These are phyloP conservation scores for Microdochium paspali DNA, from an alignment of 2,329 filamentous ascomycete species.

Conservation along the genomic window DNA sequence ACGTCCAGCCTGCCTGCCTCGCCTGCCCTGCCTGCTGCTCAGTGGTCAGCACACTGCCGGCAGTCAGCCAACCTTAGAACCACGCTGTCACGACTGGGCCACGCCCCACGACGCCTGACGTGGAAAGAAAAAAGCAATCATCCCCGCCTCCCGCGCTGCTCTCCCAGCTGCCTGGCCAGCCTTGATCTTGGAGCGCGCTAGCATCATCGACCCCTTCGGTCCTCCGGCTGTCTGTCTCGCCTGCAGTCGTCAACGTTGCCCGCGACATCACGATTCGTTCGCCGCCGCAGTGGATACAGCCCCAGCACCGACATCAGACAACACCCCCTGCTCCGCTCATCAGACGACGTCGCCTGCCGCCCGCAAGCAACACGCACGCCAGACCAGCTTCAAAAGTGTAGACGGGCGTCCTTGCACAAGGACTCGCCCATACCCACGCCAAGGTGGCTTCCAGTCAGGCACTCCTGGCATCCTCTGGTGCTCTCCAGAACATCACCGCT, in stretches of 20 bases:
- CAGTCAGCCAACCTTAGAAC: background rate
- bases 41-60: background rate
- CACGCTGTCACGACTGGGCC: background rate
- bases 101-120: background rate
- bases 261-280: background rate
- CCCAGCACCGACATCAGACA: background rate
- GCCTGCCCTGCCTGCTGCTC: too few relatives aligned
- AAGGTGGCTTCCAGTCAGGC: conserved; percentile 54
- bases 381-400: conserved; percentile 8
- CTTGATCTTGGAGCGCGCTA: background rate
- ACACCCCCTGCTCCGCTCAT: background rate
- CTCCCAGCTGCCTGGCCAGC: background rate
- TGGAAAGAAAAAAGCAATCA: background rate
- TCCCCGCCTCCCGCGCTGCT: background rate
- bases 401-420: conserved; percentile 27
- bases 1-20: too few relatives aligned
- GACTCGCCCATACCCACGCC: conserved; percentile 28
- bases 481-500: conserved; percentile 49
- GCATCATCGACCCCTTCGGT: background rate
- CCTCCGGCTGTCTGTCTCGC: too few relatives aligned
- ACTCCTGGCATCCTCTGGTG: conserved; percentile 53
- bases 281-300: background rate
- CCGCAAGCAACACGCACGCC: conserved; percentile 6
- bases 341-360: conserved; percentile 1
- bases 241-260: background rate